Base-by-base conservation (phyloP, 1,284 basidiomycete genomes). In the Cystobasidium sp. region DNA sequence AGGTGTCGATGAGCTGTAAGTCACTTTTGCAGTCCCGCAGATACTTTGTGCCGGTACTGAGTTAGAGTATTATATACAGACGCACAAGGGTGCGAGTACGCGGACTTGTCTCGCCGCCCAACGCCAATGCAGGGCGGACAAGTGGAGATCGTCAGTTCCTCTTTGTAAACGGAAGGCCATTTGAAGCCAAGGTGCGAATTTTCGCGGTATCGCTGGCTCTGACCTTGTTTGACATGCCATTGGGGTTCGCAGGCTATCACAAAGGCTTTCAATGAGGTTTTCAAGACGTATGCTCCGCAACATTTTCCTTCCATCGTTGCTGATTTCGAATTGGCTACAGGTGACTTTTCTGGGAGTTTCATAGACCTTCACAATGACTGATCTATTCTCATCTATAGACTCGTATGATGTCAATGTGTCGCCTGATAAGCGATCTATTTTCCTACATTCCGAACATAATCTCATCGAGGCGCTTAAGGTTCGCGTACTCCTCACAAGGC, bases 401-500 rank as follows among this genome's bases (percentile, higher is more conserved):
- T 86, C 89, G 0, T 94, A 91, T 79, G 97, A 99, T 80, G 89
- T 99, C 81, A 99, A 99, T 79, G 92, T 99, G 76, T 94, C 90
- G 78, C 96, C 97, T 0, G 97, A 99, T 83, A 99, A 99, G 81
- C 87, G 97, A 6, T 97, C 93, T 0, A 91, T 99, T 47, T 90
- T 97, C 69, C 82, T 99, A 10, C 94, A 98, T 80, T 90, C 90
- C 81, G 97, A 99, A 81, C 86, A 86, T 5, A 91, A 91, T 75
- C 83, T 99, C 6, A 86, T 98, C 1, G 85, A 89, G 24, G 88
- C 89, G 0, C 85, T 98, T 47, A 93, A 91, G 84, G 93, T 93
- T 75, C 47, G 84, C 31, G 31, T 31, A 31, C 31, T 31, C 31
- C 31, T 24, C 51, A 2, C 58, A 9, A 18, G 22, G n/a, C n/a